Conservation (phyloP, 257 asterid species). For the Salvia hispanica region DNA sequence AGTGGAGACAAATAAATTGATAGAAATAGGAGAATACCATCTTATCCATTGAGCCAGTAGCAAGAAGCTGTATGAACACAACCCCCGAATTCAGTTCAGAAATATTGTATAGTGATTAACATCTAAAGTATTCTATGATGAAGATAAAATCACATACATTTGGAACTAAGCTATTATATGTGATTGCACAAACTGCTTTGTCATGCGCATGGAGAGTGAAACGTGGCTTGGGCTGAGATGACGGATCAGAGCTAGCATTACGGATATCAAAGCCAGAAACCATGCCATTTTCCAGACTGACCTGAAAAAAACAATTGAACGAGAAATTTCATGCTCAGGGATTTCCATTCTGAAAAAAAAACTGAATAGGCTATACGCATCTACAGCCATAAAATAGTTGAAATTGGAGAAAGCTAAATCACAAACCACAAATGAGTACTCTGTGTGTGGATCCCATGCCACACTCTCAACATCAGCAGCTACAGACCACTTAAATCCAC, state of each 20-base stretch:
- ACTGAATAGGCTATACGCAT: neutral
- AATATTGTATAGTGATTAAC: neutral
- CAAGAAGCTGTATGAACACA: constrained; percentile 68
- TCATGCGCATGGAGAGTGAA: constrained; percentile 93
- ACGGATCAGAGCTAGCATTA: constrained; percentile 50
- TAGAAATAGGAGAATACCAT: constrained; percentile 45
- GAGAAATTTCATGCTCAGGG: neutral
- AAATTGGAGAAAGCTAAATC: constrained; percentile 19
- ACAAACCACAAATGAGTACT: constrained; percentile 90
- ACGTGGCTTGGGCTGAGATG: constrained; percentile 58
- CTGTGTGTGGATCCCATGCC: constrained; percentile 93
- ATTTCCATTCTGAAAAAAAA: constrained; percentile 2
- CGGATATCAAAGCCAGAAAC: constrained; percentile 74
- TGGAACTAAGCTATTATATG: constrained; percentile 62
- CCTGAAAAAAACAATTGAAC: constrained; percentile 51
- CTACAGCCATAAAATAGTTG: constrained; percentile 11
- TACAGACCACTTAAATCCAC: constrained; percentile 69
- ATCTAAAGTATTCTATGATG: constrained; percentile 5
- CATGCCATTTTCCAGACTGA: constrained; percentile 81
- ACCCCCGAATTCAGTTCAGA: constrained; percentile 33
- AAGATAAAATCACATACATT: constrained; percentile 48
- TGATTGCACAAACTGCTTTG: constrained; percentile 73
- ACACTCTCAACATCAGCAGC: constrained; percentile 81
- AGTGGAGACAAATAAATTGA: constrained; percentile 2
- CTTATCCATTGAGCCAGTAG: constrained; percentile 90